Evolutionary conservation across 495 filamentous ascomycete genomes (phyloP), one percentile per base, ranked within the genome.

Genomic region (Podospora australis): DNA sequence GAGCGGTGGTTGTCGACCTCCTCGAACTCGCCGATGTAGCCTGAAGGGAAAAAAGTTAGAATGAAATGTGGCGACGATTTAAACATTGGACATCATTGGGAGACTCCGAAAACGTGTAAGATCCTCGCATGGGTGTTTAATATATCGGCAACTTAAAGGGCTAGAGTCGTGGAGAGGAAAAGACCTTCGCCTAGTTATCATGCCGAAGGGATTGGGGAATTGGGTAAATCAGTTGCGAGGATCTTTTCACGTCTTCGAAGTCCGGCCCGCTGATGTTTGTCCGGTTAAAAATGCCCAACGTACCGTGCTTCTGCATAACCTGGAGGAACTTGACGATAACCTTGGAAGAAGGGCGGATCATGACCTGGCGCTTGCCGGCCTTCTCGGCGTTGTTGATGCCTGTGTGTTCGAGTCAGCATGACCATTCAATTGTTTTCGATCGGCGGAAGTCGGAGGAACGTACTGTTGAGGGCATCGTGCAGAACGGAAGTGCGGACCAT

Each of bases 341-440:
- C 83, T 98, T 98, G 64, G 91, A 96, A 71, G 79, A 84, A 64
- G 92, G 92, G 54, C 90, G 81, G 78, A 98, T 94, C 61, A 97
- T 70, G 60, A 96, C 92, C 75, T 98, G 92, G 59, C 92, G 88
- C 84, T 96, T 96, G 69, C 92, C 92, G 58, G 83, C 78, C 84
- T 97, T 96, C 81, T 98, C 92, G 78, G 92, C 92, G 70, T 97
- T 98, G 87, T 98, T 97, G 84, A 98, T 95, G 79, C n/a, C n/a
- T n/a, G n/a, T n/a, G n/a, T n/a, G n/a, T n/a, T n/a, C n/a, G n/a
- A n/a, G n/a, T n/a, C n/a, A n/a, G n/a, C n/a, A n/a, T n/a, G n/a
- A n/a, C n/a, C n/a, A n/a, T n/a, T n/a, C n/a, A n/a, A n/a, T n/a
- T n/a, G n/a, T n/a, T n/a, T n/a, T n/a, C n/a, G n/a, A n/a, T n/a